Evolutionary conservation across 2,329 filamentous ascomycete species (phyloP).

Genomic region (Penicillium sp.): DNA sequence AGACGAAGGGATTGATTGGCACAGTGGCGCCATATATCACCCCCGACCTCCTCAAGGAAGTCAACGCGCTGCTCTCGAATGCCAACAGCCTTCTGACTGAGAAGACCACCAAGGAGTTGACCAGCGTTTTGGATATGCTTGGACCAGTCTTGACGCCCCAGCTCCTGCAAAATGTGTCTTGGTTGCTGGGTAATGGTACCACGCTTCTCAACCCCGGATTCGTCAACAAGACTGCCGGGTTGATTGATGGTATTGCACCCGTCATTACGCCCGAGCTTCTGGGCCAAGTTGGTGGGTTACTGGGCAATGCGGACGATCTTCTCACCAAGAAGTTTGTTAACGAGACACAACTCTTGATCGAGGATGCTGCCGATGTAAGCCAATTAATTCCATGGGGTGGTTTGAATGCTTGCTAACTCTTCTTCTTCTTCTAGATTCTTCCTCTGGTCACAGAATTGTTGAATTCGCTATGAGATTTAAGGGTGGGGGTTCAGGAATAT

Average conservation of each 20-base stretch:
- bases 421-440: slow-evolving; percentile 23
- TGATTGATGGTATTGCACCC: slow-evolving; percentile 22
- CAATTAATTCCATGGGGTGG: neutral
- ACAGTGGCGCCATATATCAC: slow-evolving; percentile 21
- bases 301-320: slow-evolving; percentile 26
- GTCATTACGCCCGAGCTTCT: slow-evolving; percentile 25
- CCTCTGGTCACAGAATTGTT: slow-evolving; percentile 31
- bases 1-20: slow-evolving; percentile 13
- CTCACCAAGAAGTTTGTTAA: slow-evolving; percentile 31
- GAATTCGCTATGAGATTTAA: slow-evolving; percentile 25
- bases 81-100: slow-evolving; percentile 28
- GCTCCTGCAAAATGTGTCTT: neutral
- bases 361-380: slow-evolving; percentile 32
- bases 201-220: slow-evolving; percentile 23
- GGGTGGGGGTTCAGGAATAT: neutral
- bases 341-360: slow-evolving; percentile 29
- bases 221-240: slow-evolving; percentile 22
- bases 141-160: slow-evolving; percentile 20
- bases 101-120: slow-evolving; percentile 25
- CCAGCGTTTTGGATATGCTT: slow-evolving; percentile 21
- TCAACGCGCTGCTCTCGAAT: slow-evolving; percentile 25
- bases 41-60: slow-evolving; percentile 25
- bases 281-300: slow-evolving; percentile 22
- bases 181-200: slow-evolving; percentile 14
- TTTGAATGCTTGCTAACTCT: slow-evolving; percentile 9